These are phyloP conservation scores for Exidia glandulosa DNA, from an alignment of 768 basidiomycete species.

Conservation along the genomic window DNA sequence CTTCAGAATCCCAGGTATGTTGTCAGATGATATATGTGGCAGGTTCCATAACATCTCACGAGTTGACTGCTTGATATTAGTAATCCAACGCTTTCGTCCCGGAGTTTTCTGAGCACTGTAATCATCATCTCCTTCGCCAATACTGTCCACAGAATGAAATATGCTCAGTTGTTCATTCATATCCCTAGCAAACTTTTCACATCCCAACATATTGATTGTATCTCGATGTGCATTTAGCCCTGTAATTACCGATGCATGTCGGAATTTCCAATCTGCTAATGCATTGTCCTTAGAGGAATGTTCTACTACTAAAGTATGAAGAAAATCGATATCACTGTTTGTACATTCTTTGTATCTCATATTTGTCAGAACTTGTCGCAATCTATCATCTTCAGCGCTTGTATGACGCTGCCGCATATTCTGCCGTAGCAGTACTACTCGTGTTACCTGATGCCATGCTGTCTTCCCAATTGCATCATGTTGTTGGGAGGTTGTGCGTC, in stretches of 20 bases:
- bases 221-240: neutral
- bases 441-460: neutral
- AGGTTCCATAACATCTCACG: neutral
- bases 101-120: neutral
- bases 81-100: neutral
- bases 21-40: conserved; percentile 8
- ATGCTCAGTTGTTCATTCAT: too few species aligned
- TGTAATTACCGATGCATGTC: neutral
- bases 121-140: neutral
- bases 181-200: too few species aligned
- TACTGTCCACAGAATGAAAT: neutral
- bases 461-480: neutral
- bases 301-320: neutral
- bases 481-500: neutral
- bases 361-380: neutral
- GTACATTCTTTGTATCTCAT: neutral
- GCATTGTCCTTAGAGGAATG: neutral
- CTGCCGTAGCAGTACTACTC: neutral
- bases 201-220: neutral
- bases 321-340: neutral
- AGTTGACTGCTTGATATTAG: neutral
- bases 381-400: neutral
- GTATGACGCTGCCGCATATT: neutral
- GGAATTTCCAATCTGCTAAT: neutral
- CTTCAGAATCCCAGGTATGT: conserved; percentile 16